Percentiles rank a stretch among this genome's conserved stretches.
Evolutionary conservation across 352 stramenopile species (phyloP).

Genomic region (Phytophthora quininea): DNA sequence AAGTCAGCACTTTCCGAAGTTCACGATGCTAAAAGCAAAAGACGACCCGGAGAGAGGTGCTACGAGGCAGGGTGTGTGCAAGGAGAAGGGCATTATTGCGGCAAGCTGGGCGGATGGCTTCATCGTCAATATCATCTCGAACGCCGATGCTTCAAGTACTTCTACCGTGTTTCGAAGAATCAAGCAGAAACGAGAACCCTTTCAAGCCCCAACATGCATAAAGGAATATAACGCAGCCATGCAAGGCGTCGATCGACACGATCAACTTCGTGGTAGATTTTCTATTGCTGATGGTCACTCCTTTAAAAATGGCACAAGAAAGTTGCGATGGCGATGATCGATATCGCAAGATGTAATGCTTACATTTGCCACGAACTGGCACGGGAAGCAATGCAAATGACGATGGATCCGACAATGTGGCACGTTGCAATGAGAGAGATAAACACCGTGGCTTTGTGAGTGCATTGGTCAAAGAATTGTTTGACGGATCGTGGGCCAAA

Average conservation of each 20-base stretch:
- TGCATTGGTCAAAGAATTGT: not conserved
- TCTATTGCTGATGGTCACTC: conserved; percentile 36
- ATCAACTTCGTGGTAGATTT: conserved; percentile 27
- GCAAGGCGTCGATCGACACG: conserved; percentile 28
- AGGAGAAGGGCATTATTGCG: conserved; percentile 23
- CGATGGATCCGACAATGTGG: not conserved
- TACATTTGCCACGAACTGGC: conserved; percentile 1
- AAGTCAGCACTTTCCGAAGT: conserved; percentile 29
- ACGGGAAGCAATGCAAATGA: not conserved
- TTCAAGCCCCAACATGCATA: conserved; percentile 28
- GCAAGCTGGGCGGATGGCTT: conserved; percentile 36
- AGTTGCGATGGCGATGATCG: conserved; percentile 16
- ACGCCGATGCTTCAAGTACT: conserved; percentile 22
- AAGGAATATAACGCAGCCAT: conserved; percentile 40
- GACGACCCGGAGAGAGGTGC: conserved; percentile 5
- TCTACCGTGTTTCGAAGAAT: conserved; percentile 16
- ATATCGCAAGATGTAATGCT: conserved; percentile 30
- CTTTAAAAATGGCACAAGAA: conserved; percentile 39
- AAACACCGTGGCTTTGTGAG: conserved; percentile 1
- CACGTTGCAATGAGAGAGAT: not conserved
- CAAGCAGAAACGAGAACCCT: conserved; percentile 3
- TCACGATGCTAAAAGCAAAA: conserved; percentile 7
- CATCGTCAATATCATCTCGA: conserved; percentile 30
- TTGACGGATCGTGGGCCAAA: not conserved
- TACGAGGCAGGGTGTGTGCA: conserved; percentile 21